A percentile compares a stretch with the other conserved stretches of the same genome.
phyloP scores from a whole-genome alignment of 305 asterid genomes.

The Solanum hybrid region DNA sequence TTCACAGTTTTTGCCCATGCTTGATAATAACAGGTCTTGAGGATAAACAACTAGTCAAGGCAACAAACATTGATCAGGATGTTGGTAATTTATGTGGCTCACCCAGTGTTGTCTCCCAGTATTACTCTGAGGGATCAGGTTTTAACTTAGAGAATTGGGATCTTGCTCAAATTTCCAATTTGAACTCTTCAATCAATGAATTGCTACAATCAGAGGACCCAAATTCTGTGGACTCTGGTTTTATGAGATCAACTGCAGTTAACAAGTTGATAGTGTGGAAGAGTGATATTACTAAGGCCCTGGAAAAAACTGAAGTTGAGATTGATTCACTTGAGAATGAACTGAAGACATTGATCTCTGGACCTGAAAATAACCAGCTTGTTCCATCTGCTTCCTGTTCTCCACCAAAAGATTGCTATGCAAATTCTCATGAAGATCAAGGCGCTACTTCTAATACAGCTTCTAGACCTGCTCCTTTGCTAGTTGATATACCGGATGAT shows the following conservation, averaged over 20 bases:
- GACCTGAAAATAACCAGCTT: slow-evolving; percentile 22
- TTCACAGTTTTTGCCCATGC: neutral
- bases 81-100: slow-evolving; percentile 40
- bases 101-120: slow-evolving; percentile 35
- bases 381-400: slow-evolving; percentile 28
- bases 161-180: slow-evolving; percentile 39
- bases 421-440: slow-evolving; percentile 16
- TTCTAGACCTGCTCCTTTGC: neutral
- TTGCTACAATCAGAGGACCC: slow-evolving; percentile 54
- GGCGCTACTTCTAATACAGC: slow-evolving; percentile 1
- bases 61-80: slow-evolving; percentile 36
- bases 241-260: slow-evolving; percentile 47
- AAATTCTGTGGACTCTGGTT: slow-evolving; percentile 42
- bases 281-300: slow-evolving; percentile 53
- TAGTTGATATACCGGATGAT: neutral
- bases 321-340: slow-evolving; percentile 83
- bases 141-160: slow-evolving; percentile 74
- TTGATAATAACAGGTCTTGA: slow-evolving; percentile 47
- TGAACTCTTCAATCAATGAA: slow-evolving; percentile 56
- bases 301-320: slow-evolving; percentile 79
- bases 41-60: slow-evolving; percentile 54
- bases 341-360: slow-evolving; percentile 44
- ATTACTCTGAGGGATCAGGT: slow-evolving; percentile 38
- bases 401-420: slow-evolving; percentile 8
- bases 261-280: slow-evolving; percentile 69